Evolutionary conservation across 148 eudicot species (phyloP).

Genomic region (Camellia granthamiana): DNA sequence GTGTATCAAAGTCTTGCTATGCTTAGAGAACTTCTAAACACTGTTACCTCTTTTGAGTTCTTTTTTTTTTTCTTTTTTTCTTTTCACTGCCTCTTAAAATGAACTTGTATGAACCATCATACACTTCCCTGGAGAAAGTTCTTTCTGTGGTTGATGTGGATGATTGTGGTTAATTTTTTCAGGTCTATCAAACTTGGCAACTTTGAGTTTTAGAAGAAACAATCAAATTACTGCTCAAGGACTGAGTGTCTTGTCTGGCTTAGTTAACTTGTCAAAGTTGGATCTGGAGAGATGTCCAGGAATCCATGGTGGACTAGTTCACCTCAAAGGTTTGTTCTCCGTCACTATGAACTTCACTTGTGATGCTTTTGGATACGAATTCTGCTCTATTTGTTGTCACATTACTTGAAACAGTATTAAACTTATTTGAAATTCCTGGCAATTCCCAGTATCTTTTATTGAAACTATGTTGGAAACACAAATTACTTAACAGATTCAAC

Average conservation of each 20-base stretch:
- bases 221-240: slow-evolving; percentile 62
- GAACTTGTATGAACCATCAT: neutral
- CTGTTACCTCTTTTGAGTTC: too few species aligned
- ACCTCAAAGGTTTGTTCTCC: slow-evolving; percentile 59
- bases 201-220: slow-evolving; percentile 62
- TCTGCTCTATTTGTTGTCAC: neutral
- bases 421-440: neutral
- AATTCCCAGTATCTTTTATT: neutral
- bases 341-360: neutral
- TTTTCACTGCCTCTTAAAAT: neutral
- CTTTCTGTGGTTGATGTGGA: neutral
- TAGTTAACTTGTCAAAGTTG: slow-evolving; percentile 62
- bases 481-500: neutral
- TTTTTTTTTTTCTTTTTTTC: neutral
- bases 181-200: slow-evolving; percentile 65
- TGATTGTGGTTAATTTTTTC: slow-evolving; percentile 11
- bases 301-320: slow-evolving; percentile 75
- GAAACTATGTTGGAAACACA: neutral
- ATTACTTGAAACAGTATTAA: neutral
- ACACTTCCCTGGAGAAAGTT: neutral
- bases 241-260: slow-evolving; percentile 55
- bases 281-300: slow-evolving; percentile 79
- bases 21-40: neutral
- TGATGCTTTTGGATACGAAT: neutral
- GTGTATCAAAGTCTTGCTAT: neutral